These are phyloP conservation scores for Zasmidium citrigriseum DNA, from an alignment of 2,329 filamentous ascomycete species.

Conservation along the genomic window DNA sequence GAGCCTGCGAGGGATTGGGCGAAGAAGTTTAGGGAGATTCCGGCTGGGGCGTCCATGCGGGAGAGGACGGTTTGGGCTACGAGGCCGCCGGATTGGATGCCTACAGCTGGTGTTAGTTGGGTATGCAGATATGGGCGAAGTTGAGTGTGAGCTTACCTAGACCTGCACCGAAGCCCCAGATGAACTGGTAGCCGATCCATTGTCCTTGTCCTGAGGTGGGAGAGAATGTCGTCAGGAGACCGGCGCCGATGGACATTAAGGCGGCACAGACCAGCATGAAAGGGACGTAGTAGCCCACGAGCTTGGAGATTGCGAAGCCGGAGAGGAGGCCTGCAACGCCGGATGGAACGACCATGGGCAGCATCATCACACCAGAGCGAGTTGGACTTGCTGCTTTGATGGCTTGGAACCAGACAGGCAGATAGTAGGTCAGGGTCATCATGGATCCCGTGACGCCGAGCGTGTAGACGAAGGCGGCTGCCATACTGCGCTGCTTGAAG, in stretches of 20 bases:
- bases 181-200: constrained; percentile 40
- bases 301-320: constrained; percentile 34
- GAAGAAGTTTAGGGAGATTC: constrained; percentile 51
- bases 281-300: constrained; percentile 51
- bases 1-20: constrained; percentile 49
- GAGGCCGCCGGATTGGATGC: constrained; percentile 41
- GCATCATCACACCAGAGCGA: constrained; percentile 51
- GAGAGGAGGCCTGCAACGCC: constrained; percentile 37
- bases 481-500: constrained; percentile 47
- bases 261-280: constrained; percentile 45
- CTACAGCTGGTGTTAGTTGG: constrained; percentile 35
- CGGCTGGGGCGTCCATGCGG: constrained; percentile 45
- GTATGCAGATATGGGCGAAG: background rate
- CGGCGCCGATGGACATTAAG: constrained; percentile 48
- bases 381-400: constrained; percentile 48
- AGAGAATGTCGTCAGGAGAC: constrained; percentile 46
- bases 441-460: background rate
- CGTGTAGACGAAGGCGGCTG: constrained; percentile 21
- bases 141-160: constrained; percentile 39
- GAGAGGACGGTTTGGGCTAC: constrained; percentile 48
- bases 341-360: constrained; percentile 47
- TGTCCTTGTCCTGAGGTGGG: constrained; percentile 38
- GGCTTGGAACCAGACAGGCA: constrained; percentile 5
- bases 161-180: constrained; percentile 44
- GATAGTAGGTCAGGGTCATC: background rate